Evolutionary conservation across 75 land plant genomes (phyloP).

Genomic region (Pinus albicaulis): DNA sequence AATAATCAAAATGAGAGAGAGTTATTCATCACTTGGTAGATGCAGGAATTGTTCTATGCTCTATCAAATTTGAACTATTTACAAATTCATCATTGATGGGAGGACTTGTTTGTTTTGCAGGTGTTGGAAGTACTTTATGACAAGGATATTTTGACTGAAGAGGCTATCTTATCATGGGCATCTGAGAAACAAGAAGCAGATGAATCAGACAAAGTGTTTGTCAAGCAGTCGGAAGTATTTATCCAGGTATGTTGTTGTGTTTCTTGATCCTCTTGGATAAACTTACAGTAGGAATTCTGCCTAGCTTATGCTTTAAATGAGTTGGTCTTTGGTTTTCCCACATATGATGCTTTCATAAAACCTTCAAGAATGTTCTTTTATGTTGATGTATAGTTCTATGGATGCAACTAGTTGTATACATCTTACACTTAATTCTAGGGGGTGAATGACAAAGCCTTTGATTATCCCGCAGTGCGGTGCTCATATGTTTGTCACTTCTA

Average conservation of each 20-base stretch:
- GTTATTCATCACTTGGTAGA: no score
- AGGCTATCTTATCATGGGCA: conserved; percentile 83
- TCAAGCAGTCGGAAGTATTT: conserved; percentile 70
- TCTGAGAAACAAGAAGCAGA: conserved; percentile 88
- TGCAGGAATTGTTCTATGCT: no score
- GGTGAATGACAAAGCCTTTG: neutral
- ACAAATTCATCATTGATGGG: neutral
- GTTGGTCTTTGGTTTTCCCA: neutral
- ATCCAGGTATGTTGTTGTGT: conserved; percentile 45
- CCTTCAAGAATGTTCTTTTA: neutral
- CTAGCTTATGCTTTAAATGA: neutral
- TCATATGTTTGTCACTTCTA: neutral
- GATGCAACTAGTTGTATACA: neutral
- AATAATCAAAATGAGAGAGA: no score
- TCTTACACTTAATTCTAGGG: neutral
- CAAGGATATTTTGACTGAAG: conserved; percentile 68
- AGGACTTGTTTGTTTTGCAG: conserved; percentile 29
- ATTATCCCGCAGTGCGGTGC: neutral
- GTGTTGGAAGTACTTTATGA: conserved; percentile 67
- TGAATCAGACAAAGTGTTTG: conserved; percentile 77
- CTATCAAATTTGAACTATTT: no score
- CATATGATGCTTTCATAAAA: neutral
- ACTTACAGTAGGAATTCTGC: no score
- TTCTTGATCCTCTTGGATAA: neutral
- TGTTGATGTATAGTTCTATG: neutral